Percentiles rank a stretch among this genome's conserved stretches.
Evolutionary conservation across 1,284 basidiomycete genomes (phyloP).

Genomic region (Naganishia cerealis): DNA sequence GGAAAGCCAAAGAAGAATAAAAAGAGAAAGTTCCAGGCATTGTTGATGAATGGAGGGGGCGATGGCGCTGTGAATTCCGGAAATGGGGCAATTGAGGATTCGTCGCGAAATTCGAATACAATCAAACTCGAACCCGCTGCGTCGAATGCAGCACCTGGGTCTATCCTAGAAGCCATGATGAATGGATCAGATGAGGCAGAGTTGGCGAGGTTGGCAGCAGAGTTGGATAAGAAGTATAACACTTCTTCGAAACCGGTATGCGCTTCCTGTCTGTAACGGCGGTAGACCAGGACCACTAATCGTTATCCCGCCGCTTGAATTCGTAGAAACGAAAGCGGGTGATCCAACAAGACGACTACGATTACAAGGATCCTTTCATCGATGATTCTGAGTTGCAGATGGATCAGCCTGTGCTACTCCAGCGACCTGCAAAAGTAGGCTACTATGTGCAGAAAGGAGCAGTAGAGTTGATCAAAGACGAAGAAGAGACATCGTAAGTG

Average conservation of each 20-base stretch:
- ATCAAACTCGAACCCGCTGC: background rate
- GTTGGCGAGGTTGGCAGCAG: constrained; percentile 27
- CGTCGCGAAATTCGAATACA: background rate
- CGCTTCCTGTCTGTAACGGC: background rate
- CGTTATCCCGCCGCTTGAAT: background rate
- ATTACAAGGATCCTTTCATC: constrained; percentile 88
- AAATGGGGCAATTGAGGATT: background rate
- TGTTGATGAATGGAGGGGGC: constrained; percentile 1
- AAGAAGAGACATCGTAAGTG: constrained; percentile 26
- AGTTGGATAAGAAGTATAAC: constrained; percentile 30
- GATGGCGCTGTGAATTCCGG: background rate
- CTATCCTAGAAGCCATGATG: constrained; percentile 21
- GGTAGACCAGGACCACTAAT: background rate
- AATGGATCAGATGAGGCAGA: constrained; percentile 22
- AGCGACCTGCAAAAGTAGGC: constrained; percentile 89
- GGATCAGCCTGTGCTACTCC: constrained; percentile 85
- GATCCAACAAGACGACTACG: constrained; percentile 68
- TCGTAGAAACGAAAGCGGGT: constrained; percentile 61
- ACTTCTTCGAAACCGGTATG: constrained; percentile 25
- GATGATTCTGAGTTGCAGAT: constrained; percentile 91
- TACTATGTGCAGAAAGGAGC: constrained; percentile 88
- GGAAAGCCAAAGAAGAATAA: constrained; percentile 5
- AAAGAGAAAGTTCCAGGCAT: constrained; percentile 3
- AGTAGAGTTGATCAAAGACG: constrained; percentile 64
- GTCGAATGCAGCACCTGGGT: background rate